Evolutionary conservation across 2,329 filamentous ascomycete species (phyloP), one percentile per base, ranked within the genome.

Genomic region (Aphanoascus verrucosus): DNA sequence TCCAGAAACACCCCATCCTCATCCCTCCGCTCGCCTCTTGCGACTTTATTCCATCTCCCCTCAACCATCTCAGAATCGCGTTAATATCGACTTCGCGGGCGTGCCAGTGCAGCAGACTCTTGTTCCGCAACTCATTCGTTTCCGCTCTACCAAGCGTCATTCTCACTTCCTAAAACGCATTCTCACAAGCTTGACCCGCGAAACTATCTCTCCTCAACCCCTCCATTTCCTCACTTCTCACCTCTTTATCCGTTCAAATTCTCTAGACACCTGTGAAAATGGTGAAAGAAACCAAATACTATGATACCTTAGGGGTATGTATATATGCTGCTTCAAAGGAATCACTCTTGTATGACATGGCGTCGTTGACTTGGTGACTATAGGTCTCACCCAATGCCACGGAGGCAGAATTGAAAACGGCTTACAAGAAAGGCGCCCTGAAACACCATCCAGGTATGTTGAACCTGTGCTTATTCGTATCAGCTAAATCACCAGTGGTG

Each of bases 371-470:
- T 23, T 6, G 5, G 28, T 14, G 7, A 38, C n/a, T 45, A 19
- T 15, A 94, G 88, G 86, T 94, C 62, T 60, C 85, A 63, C 84
- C 88, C 60, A 83, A 80, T 64, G 87, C 86, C 60, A 85, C 85
- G 55, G 91, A 97, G 64, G 76, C 84, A 62, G 86, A 96, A 72
- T 76, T 98, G 60, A 96, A 93, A 77, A 89, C 90, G 66, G 89
- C 91, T 35, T 98, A 98, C 74, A 88, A 90, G 68, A 96, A 94
- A 70, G 83, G 87, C 55, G 93, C 93, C 17, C 78, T 98, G 58
- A 89, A 84, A 69, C 82, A 88, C 63, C 93, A 98, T 67, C 87
- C 87, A 65, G 85, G 85, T 91, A 89, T 84, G 63, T 32, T 28
- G 94, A 20, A n/a, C 7, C 8, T 20, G 15, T 43, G 20, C 15